These are phyloP conservation scores for Francoa sonchifolia DNA, from an alignment of 441 rosid genomes.

Conservation along the genomic window DNA sequence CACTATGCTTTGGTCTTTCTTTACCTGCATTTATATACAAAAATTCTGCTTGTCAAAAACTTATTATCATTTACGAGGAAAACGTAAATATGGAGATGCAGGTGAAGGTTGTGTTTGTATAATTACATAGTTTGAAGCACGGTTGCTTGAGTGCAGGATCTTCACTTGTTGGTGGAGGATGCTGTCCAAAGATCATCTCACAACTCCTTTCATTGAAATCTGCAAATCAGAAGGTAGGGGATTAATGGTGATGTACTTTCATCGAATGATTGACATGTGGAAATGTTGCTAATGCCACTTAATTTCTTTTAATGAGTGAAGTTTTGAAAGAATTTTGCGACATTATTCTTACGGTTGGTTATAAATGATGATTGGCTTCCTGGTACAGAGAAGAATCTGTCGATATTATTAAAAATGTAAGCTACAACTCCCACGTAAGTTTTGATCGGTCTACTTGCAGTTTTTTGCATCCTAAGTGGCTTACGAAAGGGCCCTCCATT, in stretches of 20 bases:
- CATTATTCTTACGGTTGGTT: conserved; percentile 3
- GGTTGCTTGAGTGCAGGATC: conserved; percentile 84
- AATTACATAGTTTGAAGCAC: conserved; percentile 70
- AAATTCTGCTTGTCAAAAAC: conserved; percentile 3
- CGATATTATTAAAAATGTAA: neutral
- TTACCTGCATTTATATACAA: conserved; percentile 42
- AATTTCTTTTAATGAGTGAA: conserved; percentile 9
- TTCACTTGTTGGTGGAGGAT: conserved; percentile 47
- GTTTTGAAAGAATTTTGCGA: conserved; percentile 10
- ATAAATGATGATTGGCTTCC: conserved; percentile 31
- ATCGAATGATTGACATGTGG: conserved; percentile 17
- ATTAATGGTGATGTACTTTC: neutral
- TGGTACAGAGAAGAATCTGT: conserved; percentile 18
- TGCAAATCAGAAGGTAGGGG: conserved; percentile 22
- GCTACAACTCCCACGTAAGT: conserved; percentile 20
- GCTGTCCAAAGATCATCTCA: conserved; percentile 82
- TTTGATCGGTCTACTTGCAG: conserved; percentile 36
- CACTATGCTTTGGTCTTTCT: conserved; percentile 38
- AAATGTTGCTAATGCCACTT: conserved; percentile 10
- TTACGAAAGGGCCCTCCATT: conserved; percentile 36
- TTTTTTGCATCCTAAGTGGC: conserved; percentile 59
- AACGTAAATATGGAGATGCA: neutral
- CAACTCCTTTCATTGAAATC: conserved; percentile 96
- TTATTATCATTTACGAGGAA: neutral
- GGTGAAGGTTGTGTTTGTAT: neutral